These are phyloP conservation scores for Trypanosoma theileri DNA, from an alignment of 208 protist genomes.

Conservation along the genomic window DNA sequence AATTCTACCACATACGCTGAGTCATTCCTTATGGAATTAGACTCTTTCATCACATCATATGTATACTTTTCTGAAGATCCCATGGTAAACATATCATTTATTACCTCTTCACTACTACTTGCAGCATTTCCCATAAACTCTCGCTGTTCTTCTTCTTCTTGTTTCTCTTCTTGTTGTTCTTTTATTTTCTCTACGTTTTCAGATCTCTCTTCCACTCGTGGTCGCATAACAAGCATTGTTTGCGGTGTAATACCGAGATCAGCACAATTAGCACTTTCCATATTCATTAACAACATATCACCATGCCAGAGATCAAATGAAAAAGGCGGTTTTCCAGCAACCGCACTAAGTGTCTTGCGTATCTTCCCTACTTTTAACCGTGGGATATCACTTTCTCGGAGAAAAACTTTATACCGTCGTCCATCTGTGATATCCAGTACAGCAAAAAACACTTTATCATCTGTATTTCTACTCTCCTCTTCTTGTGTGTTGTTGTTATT, in stretches of 20 bases:
- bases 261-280: conserved; percentile 4
- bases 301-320: conserved; percentile 23
- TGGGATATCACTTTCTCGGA: conserved; percentile 19
- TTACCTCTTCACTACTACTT: neutral
- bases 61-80: too few species aligned
- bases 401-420: conserved; percentile 26
- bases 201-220: neutral
- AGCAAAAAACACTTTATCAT: conserved; percentile 19
- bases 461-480: neutral
- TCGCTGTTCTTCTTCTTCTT: neutral
- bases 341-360: conserved; percentile 8
- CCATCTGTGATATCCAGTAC: conserved; percentile 25
- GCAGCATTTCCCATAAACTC: neutral
- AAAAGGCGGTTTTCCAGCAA: conserved; percentile 5
- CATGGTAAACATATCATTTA: too few species aligned
- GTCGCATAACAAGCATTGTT: conserved; percentile 17
- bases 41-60: neutral
- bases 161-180: neutral
- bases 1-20: neutral
- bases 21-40: neutral
- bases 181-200: neutral
- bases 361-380: conserved; percentile 17
- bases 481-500: neutral
- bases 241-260: conserved; percentile 19
- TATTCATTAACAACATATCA: neutral